Percentiles rank a stretch among this genome's conserved stretches.
Evolutionary conservation across 2,329 filamentous ascomycete genomes (phyloP).

Genomic region (Aspergillaceae sp.): DNA sequence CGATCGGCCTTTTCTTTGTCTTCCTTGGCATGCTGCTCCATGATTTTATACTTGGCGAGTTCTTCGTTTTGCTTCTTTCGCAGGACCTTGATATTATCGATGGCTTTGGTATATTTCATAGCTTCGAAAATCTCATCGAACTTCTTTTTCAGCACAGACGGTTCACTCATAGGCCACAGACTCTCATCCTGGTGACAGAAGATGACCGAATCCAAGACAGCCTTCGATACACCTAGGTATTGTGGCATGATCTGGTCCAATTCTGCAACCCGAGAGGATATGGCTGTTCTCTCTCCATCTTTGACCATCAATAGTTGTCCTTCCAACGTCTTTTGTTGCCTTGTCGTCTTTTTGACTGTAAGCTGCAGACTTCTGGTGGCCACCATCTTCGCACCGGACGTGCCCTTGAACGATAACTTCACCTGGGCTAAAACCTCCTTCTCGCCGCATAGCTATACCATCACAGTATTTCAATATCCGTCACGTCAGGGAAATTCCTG

Average conservation of each 20-base stretch:
- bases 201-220: slow-evolving; percentile 87
- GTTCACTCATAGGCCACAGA: slow-evolving; percentile 90
- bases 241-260: slow-evolving; percentile 77
- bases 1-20: slow-evolving; percentile 79
- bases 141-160: slow-evolving; percentile 74
- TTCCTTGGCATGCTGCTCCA: slow-evolving; percentile 67
- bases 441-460: slow-evolving; percentile 61
- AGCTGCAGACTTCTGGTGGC: slow-evolving; percentile 77
- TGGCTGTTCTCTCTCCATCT: slow-evolving; percentile 67
- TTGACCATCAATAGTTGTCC: slow-evolving; percentile 65
- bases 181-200: slow-evolving; percentile 99
- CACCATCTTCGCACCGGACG: slow-evolving; percentile 70
- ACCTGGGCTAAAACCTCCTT: slow-evolving; percentile 87
- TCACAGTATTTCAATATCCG: slow-evolving; percentile 2
- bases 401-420: slow-evolving; percentile 76
- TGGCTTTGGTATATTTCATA: slow-evolving; percentile 91
- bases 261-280: slow-evolving; percentile 73
- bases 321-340: slow-evolving; percentile 76
- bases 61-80: slow-evolving; percentile 75
- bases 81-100: slow-evolving; percentile 84
- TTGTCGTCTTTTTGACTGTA: slow-evolving; percentile 70
- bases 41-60: slow-evolving; percentile 61
- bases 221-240: slow-evolving; percentile 79
- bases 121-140: slow-evolving; percentile 99
- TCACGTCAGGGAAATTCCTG: neutral